These are phyloP conservation scores for Hypoxylon perforatum DNA, from an alignment of 495 filamentous ascomycete genomes.

Conservation along the genomic window DNA sequence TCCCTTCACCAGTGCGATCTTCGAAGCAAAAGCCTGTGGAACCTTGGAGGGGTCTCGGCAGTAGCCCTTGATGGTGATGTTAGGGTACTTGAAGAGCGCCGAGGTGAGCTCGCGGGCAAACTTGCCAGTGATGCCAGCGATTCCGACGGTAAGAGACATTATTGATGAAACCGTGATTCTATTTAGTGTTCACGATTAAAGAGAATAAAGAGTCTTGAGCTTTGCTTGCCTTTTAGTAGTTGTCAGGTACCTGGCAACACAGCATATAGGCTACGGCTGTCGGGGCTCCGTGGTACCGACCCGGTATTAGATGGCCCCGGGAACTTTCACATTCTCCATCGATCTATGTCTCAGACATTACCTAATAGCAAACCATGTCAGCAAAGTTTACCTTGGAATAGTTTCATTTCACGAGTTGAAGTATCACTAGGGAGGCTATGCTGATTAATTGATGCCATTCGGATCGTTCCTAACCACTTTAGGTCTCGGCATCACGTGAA, in stretches of 20 bases:
- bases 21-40: slow-evolving; percentile 25
- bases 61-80: slow-evolving; percentile 44
- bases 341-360: too few relatives aligned
- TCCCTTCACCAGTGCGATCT: slow-evolving; percentile 34
- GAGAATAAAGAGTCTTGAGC: background rate
- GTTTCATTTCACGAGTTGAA: too few relatives aligned
- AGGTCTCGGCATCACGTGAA: too few relatives aligned
- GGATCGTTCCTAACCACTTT: too few relatives aligned
- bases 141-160: slow-evolving; percentile 41
- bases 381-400: too few relatives aligned
- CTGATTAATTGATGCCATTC: too few relatives aligned
- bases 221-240: slow-evolving; percentile 12
- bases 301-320: background rate
- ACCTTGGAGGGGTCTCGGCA: slow-evolving; percentile 47
- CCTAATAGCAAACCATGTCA: too few relatives aligned
- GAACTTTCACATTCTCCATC: slow-evolving; percentile 4
- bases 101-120: slow-evolving; percentile 43
- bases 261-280: background rate
- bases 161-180: background rate
- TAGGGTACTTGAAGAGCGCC: slow-evolving; percentile 36
- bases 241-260: too few relatives aligned
- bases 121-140: slow-evolving; percentile 49
- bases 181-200: background rate
- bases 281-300: slow-evolving; percentile 19
- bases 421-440: too few relatives aligned